Percentiles rank a stretch among this genome's conserved stretches.
These are phyloP conservation scores for Gentiana dahurica DNA, from an alignment of 257 asterid species.

Conservation along the genomic window DNA sequence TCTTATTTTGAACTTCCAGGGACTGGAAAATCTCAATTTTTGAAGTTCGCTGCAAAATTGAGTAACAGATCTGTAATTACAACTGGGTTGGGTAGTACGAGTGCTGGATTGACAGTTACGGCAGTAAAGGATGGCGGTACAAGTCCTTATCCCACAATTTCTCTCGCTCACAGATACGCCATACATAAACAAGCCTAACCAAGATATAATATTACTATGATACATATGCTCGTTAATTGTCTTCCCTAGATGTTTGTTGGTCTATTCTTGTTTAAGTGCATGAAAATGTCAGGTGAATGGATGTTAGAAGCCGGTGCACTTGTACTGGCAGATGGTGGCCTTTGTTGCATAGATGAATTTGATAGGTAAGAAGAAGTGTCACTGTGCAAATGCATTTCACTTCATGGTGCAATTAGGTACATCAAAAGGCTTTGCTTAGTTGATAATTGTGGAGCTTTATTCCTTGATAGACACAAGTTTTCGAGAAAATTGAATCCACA, in stretches of 20 bases:
- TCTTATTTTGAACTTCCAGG: slow-evolving; percentile 29
- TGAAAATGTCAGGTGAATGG: slow-evolving; percentile 75
- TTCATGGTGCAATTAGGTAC: no score
- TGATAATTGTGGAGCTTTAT: no score
- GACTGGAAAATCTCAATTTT: slow-evolving; percentile 96
- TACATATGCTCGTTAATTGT: no score
- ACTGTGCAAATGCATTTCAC: no score
- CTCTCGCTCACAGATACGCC: no score
- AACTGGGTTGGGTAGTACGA: slow-evolving; percentile 96
- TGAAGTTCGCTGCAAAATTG: slow-evolving; percentile 91
- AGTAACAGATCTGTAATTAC: slow-evolving; percentile 95
- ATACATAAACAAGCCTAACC: no score
- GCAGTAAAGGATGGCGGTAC: slow-evolving; percentile 99
- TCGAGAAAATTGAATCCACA: no score
- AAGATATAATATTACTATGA: no score
- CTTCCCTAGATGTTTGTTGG: not conserved
- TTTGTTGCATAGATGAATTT: slow-evolving; percentile 98
- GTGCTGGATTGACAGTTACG: slow-evolving; percentile 99
- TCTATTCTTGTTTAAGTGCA: slow-evolving; percentile 11
- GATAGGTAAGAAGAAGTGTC: slow-evolving; percentile 45
- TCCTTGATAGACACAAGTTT: no score
- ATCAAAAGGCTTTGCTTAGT: no score
- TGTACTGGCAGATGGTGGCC: slow-evolving; percentile 97
- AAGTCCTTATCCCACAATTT: not conserved
- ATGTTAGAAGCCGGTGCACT: slow-evolving; percentile 99